Evolutionary conservation across 805 yeast species (phyloP), one percentile per base, ranked within the genome.

Genomic region (Yamadazyma paraphyllophila): DNA sequence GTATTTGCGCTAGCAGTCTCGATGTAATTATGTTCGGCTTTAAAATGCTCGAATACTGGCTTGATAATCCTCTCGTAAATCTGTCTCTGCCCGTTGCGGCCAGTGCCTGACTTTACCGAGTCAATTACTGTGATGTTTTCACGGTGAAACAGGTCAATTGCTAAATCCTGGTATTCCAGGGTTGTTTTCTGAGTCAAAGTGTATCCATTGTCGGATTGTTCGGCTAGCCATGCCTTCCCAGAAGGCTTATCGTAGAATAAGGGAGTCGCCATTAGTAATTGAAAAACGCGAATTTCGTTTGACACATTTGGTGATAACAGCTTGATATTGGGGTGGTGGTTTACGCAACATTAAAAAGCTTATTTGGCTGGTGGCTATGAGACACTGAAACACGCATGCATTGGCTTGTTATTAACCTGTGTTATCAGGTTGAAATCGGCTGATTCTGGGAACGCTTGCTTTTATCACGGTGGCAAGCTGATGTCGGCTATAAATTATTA

Each of bases 41-140:
- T 49, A 4, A 81, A 55, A 6, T 51, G 45, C 0, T 59, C 55
- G 2, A 85, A 66, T 1, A 83, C 48, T 3, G 88, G 87, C 25
- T 59, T 45, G 4, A 85, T 47, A 0, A 82, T 61, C 1, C 60
- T 51, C 1, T 46, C 27, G 53, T 78, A 81, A 9, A 81, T 54
- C 48, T 77, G 41, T 59, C 17, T 50, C 47, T 24, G 44, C 34
- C 5, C 54, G 17, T 34, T 25, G 56, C 75, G 58, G 7, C 80
- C 76, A 1, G 63, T 66, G 1, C 83, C 84, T 0, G 83, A 76
- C 15, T 61, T 62, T 4, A 73, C 51, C 1, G 83, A 79, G 49
- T 80, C 83, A n/a, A 79, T 54, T 1, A 80, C 59, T 25, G 42
- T 27, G 25, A 44, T 11, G 24, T 29, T 42, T 27, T 37, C 34